Conservation (phyloP, 768 basidiomycete species). For the Termitomyces sp. region DNA sequence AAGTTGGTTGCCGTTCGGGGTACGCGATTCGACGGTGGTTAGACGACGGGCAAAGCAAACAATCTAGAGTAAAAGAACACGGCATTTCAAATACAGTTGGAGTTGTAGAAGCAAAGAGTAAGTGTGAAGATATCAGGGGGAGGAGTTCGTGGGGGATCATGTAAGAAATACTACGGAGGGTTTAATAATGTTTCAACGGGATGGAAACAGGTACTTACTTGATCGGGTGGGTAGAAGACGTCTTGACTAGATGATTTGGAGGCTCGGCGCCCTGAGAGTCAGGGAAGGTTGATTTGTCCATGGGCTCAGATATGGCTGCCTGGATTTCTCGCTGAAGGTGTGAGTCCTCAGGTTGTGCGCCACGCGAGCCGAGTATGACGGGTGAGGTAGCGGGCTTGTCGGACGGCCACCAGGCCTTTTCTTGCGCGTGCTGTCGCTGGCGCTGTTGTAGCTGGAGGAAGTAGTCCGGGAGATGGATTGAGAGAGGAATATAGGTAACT, state of each 20-base stretch:
- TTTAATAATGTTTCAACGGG: background rate
- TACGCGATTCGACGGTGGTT: conserved; percentile 8
- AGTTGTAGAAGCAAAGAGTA: conserved; percentile 23
- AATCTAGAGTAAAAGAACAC: conserved; percentile 36
- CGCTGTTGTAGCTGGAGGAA: conserved; percentile 45
- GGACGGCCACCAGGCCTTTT: conserved; percentile 47
- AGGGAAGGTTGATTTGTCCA: conserved; percentile 12
- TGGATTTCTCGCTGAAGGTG: conserved; percentile 44
- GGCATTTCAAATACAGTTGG: conserved; percentile 44
- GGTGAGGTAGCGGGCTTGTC: conserved; percentile 12
- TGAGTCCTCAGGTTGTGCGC: conserved; percentile 13
- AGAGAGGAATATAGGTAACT: conserved; percentile 53
- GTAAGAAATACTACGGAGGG: conserved; percentile 46
- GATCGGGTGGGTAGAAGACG: conserved; percentile 77
- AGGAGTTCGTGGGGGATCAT: conserved; percentile 58
- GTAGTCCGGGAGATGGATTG: conserved; percentile 54
- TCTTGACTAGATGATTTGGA: conserved; percentile 41
- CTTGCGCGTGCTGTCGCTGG: conserved; percentile 35
- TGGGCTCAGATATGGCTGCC: conserved; percentile 46
- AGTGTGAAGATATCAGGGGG: conserved; percentile 44
- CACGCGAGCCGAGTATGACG: conserved; percentile 24
- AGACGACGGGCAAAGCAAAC: conserved; percentile 23
- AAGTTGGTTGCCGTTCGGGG: conserved; percentile 3
- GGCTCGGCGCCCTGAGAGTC: background rate
- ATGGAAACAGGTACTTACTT: conserved; percentile 47